Conservation (phyloP, 2,329 filamentous ascomycete species). For the Hypoxylon sp. region DNA sequence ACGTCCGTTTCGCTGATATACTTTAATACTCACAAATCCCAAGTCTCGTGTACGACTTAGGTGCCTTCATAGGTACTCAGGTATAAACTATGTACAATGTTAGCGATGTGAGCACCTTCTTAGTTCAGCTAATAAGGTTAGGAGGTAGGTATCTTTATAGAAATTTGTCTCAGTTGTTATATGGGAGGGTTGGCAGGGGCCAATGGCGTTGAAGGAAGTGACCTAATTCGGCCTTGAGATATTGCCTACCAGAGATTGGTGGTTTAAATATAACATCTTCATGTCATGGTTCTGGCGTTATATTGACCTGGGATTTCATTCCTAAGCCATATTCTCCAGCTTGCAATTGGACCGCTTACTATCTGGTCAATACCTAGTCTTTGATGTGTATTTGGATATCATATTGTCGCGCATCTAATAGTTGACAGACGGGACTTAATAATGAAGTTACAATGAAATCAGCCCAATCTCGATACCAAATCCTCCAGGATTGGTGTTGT, state of each 20-base stretch:
- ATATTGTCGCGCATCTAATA: constrained; percentile 3
- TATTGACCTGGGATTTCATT: not conserved
- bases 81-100: not conserved
- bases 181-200: not conserved
- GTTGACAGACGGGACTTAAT: not conserved
- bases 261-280: not conserved
- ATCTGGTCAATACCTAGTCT: not conserved
- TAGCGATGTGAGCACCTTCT: not conserved
- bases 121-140: not conserved
- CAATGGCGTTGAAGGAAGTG: constrained; percentile 30
- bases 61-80: not conserved
- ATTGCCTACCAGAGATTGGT: not conserved
- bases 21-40: not conserved
- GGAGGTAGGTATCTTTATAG: too few species aligned
- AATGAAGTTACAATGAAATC: constrained; percentile 4
- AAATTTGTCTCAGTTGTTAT: not conserved
- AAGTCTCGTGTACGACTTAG: not conserved
- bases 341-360: not conserved
- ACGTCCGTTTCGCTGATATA: too few species aligned
- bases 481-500: not conserved
- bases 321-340: not conserved
- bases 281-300: not conserved
- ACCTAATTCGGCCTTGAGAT: constrained; percentile 32
- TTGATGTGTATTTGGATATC: not conserved
- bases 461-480: not conserved